Base-by-base conservation (phyloP, 2,329 filamentous ascomycete genomes). In the Fusarium drepaniforme region DNA sequence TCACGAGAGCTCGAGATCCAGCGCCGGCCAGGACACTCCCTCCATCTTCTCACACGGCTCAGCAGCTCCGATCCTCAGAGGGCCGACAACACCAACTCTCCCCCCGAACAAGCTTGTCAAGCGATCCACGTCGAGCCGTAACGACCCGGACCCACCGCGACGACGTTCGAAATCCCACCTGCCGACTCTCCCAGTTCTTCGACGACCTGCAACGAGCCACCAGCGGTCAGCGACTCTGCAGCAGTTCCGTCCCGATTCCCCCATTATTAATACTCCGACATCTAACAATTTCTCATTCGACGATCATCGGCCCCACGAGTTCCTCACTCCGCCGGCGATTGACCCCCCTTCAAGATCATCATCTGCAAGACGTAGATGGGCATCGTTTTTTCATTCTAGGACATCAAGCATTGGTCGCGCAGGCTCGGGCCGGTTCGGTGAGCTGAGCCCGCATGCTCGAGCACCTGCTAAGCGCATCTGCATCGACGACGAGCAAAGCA, bases 21-120 rank as follows among this genome's bases (percentile, higher is more conserved):
- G 90, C 78, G 85, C 91, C 67, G 90, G 89, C 9, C 90, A 90
- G 25, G 90, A 93, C 65, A 92, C 92, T 13, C 90, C 91, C 53
- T 92, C 92, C 3, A 81, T 94, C 57, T 90, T 90, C 80, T 93
- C 92, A 21, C 89, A 93, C 83, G 89, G 88, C 69, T 94, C 93
- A 40, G 89, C 87, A 2, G 90, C 88, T 28, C 91, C 93, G 18
- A 93, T 95, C 68, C 82, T 93, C 25, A 74, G 79, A 38, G 72
- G 71, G 51, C 80, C 85, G 21, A 70, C 81, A 21, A 84, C 81
- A 74, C 83, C 82, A 75, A 87, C 86, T 71, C 82, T 90, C 37
- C 85, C 90, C 11, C 92, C 91, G 21, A 96, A 96, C 82, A 95
- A 94, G 84, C 86, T 96, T 46, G 93, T 95, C 63, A 96, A 96